Base-by-base conservation (phyloP, 2,329 filamentous ascomycete species). In the Leptodontidium sp. region DNA sequence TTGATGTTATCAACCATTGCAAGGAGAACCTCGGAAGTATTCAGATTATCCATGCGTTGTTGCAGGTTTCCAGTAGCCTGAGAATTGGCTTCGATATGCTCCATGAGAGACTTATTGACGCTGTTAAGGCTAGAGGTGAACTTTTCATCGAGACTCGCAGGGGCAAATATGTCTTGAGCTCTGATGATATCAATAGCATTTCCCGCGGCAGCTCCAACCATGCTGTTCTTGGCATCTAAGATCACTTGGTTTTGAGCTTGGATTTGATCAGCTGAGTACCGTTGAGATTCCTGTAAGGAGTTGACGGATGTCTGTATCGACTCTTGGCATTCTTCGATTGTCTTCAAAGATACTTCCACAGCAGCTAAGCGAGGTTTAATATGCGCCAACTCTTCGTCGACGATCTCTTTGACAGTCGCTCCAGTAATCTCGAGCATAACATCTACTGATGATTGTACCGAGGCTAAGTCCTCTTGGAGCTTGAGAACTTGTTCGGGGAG, bases 1-100 rank as follows among this genome's bases (percentile, higher is more conserved):
- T 17, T 24, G 8, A 70, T 24, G 17, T 26, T 40, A 6, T 57
- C 47, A 4, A 63, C 40, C 4, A 69, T 69, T 24, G 59, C 52
- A 14, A 45, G 26, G 43, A 58, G 43, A 4, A 83, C 62, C 2
- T 77, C 72, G 12, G 79, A 78, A 0, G 81, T 81, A 21, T 75
- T 76, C 11, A 75, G 67, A 38, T 75, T 75, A 17, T 73, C 71
- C 40, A 75, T 69, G 11, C 74, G 68, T 9, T 26, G 43, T 17
- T 74, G 68, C 2, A 76, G 47, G 61, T 70, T 71, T 11, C 57
- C 52, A 24, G 69, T 49, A 24, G 64, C 67, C 15, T 58, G 38
- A 4, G 50, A 47, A 24, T 67, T 61, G 1, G 61, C 69, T 14
- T 72, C 67, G 45, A 67, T 40, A 8, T 35, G 53, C 11, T 52